Evolutionary conservation across 2,329 filamentous ascomycete genomes (phyloP), one percentile per base, ranked within the genome.

Genomic region (Sporothrix globosa): DNA sequence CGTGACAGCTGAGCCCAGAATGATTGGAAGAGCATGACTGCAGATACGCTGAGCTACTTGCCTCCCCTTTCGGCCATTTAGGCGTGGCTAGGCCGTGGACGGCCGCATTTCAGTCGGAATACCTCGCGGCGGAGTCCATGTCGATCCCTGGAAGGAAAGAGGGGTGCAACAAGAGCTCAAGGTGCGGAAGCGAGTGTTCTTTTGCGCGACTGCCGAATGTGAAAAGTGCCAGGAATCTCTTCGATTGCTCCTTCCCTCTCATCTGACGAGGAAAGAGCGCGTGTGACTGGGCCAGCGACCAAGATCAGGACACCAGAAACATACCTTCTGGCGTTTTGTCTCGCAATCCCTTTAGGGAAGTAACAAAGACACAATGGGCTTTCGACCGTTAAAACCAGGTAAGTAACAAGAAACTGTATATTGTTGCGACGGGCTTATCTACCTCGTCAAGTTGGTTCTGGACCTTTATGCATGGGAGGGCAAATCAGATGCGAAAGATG

Each of bases 401-500:
- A n/a, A 11, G 56, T 10, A 13, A 34, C 34, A 61, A 44, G 34
- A 21, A 44, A 44, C 10, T 14, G 39, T 52, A n/a, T 30, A 14
- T 44, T 48, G 41, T 52, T 61, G 19, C n/a, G 39, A 14, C 14
- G 9, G 56, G 46, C 68, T 69, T 69, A 63, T 69, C 56, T 44
- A 44, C 21, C 17, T 48, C 34, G 24, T 67, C 58, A 63, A 11
- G 39, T 21, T 61, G 34, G 44, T 14, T n/a, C n/a, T 56, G 58
- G 17, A 17, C 52, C 41, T 50, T 5, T 14, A 41, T 19, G 56
- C 50, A 30, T 13, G 41, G 11, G 1, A 52, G 58, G 34, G 68
- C 72, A 71, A 73, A 73, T 73, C 72, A 73, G 70, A 72, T 68
- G 71, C 63, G 54, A 17, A 19, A 44, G 46, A 68, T 52, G 46